These are phyloP conservation scores for Cladosporium phlei DNA, from an alignment of 2,329 filamentous ascomycete species.

Conservation along the genomic window DNA sequence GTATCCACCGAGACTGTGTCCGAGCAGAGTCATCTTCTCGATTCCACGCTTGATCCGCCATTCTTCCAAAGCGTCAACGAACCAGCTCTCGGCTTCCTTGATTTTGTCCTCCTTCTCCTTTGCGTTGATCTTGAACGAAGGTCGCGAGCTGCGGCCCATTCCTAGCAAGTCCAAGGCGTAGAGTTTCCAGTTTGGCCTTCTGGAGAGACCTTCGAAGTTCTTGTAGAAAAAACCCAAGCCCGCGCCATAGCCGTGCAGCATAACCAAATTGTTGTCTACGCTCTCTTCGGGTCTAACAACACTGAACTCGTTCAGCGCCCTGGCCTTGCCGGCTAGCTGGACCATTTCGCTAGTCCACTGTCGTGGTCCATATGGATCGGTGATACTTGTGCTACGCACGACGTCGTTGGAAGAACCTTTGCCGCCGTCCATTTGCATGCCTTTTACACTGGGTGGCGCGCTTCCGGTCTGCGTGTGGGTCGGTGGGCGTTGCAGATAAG, in stretches of 20 bases:
- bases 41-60: conserved; percentile 87
- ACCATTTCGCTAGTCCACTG: conserved; percentile 85
- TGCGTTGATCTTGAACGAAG: conserved; percentile 76
- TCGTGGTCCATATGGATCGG: conserved; percentile 78
- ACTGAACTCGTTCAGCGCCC: conserved; percentile 87
- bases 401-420: conserved; percentile 34
- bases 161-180: conserved; percentile 93
- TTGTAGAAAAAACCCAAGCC: conserved; percentile 98
- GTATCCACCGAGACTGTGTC: conserved; percentile 91
- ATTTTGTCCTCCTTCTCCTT: conserved; percentile 78
- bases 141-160: conserved; percentile 84
- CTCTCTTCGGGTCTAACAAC: conserved; percentile 77
- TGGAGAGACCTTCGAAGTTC: conserved; percentile 85
- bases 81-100: conserved; percentile 87
- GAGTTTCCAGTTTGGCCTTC: conserved; percentile 75
- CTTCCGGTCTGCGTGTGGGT: conserved; percentile 62
- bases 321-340: conserved; percentile 74
- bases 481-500: conserved; percentile 69
- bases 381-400: conserved; percentile 41
- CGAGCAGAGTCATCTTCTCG: conserved; percentile 86
- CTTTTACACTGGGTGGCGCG: conserved; percentile 38
- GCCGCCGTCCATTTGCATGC: conserved; percentile 35
- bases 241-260: conserved; percentile 94
- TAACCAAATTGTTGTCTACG: conserved; percentile 80
- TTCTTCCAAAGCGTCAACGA: conserved; percentile 91